Conservation (phyloP, 1,284 basidiomycete species). For the Termitomyces sp. region DNA sequence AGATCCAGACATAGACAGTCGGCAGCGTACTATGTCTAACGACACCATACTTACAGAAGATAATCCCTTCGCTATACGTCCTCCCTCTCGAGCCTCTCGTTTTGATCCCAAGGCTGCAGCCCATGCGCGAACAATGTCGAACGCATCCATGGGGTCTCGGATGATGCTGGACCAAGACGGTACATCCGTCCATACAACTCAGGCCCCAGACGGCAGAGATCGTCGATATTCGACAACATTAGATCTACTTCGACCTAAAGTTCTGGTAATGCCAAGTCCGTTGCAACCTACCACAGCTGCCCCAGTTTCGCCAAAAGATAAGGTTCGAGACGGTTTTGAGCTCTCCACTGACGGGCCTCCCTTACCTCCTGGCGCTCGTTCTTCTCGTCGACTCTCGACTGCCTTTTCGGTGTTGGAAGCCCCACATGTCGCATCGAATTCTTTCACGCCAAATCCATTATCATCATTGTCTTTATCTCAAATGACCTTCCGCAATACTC, state of each 20-base stretch:
- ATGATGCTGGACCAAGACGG: constrained; percentile 56
- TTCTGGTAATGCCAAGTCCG: constrained; percentile 82
- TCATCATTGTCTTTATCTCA: constrained; percentile 68
- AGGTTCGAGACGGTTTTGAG: constrained; percentile 55
- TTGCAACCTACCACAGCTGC: constrained; percentile 49
- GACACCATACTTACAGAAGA: constrained; percentile 41
- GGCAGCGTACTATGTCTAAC: constrained; percentile 33
- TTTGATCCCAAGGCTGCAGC: constrained; percentile 65
- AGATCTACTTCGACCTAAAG: constrained; percentile 74
- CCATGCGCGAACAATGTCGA: constrained; percentile 60
- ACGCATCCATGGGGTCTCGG: constrained; percentile 60
- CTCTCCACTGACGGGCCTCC: constrained; percentile 62
- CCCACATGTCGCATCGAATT: constrained; percentile 55
- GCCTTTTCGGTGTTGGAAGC: constrained; percentile 29
- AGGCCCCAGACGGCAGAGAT: constrained; percentile 36
- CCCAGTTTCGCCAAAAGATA: constrained; percentile 27
- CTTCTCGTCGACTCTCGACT: constrained; percentile 43
- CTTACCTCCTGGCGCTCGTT: constrained; percentile 61
- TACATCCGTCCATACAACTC: constrained; percentile 36
- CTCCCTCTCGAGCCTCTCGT: constrained; percentile 59
- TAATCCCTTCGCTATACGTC: constrained; percentile 57
- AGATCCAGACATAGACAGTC: constrained; percentile 4
- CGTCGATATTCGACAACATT: constrained; percentile 65
- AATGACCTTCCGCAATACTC: constrained; percentile 72
- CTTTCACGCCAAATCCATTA: constrained; percentile 75